phyloP scores from a whole-genome alignment of 495 filamentous ascomycete species.

The Apodospora peruviana region DNA sequence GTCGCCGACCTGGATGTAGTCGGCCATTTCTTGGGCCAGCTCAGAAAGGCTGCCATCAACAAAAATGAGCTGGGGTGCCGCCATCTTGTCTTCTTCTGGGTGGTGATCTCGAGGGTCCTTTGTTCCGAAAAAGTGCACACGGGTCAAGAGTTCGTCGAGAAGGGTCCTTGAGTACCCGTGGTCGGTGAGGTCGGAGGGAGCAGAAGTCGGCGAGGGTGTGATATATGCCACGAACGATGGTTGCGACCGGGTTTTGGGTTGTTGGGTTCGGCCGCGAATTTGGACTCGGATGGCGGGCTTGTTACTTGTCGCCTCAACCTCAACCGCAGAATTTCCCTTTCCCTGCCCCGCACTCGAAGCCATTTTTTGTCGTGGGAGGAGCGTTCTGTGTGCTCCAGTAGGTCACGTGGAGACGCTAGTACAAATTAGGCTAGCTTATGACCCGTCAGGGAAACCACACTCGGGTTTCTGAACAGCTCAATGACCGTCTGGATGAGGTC shows the following conservation, averaged over 20 bases:
- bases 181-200: conserved; percentile 5
- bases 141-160: conserved; percentile 4
- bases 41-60: conserved; percentile 90
- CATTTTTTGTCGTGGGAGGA: conserved; percentile 19
- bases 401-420: conserved; percentile 21
- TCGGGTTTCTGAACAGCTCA: too few species aligned
- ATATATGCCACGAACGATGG: conserved; percentile 10
- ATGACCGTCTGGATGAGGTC: too few species aligned
- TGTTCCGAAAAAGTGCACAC: conserved; percentile 4
- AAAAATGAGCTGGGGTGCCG: conserved; percentile 53
- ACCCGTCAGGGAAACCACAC: too few species aligned
- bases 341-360: conserved; percentile 24
- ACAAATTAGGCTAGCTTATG: too few species aligned
- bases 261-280: conserved; percentile 14
- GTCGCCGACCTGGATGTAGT: conserved; percentile 65
- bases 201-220: too few species aligned
- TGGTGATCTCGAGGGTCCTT: not conserved
- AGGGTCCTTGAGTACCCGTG: conserved; percentile 3
- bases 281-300: conserved; percentile 1
- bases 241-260: conserved; percentile 12
- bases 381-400: conserved; percentile 18
- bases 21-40: conserved; percentile 81
- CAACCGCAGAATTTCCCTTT: conserved; percentile 21
- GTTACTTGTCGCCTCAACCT: too few species aligned
- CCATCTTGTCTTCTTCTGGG: conserved; percentile 13